Base-by-base conservation (phyloP, 164 flowering plant genomes). In the Euptelea pleiosperma region DNA sequence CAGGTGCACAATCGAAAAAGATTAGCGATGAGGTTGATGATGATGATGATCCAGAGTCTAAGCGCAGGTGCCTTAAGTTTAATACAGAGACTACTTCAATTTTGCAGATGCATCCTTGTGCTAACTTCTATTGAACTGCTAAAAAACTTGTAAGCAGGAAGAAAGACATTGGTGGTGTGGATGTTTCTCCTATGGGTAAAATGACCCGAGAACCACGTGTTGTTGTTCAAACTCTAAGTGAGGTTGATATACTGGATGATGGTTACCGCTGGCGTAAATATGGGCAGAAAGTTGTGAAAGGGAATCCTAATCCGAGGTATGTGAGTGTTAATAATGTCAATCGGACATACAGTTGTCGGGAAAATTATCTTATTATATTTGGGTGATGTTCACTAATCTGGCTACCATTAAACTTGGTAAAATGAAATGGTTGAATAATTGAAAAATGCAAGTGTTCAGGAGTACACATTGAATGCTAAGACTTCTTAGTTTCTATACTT, bases 271-370 rank as follows among this genome's bases (percentile, higher is more conserved):
- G 96, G 96, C 86, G 96, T 42, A 88, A 88, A 63, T 88, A 88
- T 72, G 96, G 96, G 56, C 96, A 88, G 84, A 88, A 88, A 73
- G 96, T 88, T n/a, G 96, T 88, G 62, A 82, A 89, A 68, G 96
- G 96, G 29, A 88, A 88, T 64, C 96, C 96, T 54, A 88, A 88
- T 77, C 96, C 96, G 12, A 77, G 96, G 96, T 88, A 71, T 55
- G 67, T n/a, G n/a, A n/a, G n/a, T 57, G 30, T 55, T 29, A 6
- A 39, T 28, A 15, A 41, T 55, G 7, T 39, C 19, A 2, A n/a
- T 5, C n/a, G n/a, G n/a, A n/a, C n/a, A n/a, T n/a, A n/a, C n/a
- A n/a, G n/a, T n/a, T n/a, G n/a, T n/a, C n/a, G n/a, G n/a, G n/a
- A n/a, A n/a, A n/a, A n/a, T n/a, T n/a, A n/a, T n/a, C n/a, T n/a